Base-by-base conservation (phyloP, 805 yeast genomes). In the Candida sithepensis region DNA sequence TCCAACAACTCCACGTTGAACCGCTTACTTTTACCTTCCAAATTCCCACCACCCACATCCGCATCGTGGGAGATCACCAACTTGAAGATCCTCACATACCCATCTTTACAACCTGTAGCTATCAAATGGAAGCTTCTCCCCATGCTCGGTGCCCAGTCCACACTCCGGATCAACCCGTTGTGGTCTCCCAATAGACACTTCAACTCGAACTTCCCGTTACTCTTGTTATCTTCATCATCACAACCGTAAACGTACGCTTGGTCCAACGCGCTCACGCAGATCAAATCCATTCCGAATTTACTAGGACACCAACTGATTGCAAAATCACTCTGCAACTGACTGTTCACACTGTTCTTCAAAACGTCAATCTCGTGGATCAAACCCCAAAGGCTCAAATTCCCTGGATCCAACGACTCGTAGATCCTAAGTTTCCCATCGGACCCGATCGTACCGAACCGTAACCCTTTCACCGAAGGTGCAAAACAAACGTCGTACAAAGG, bases 91-190 rank as follows among this genome's bases (percentile, higher is more conserved):
- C 98, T 78, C 10, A 94, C 90, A 59, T 74, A 81, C 1, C 98
- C 99, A 64, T 94, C 99, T 64, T 90, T 90, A 63, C 96, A 90
- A 4, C 95, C 98, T 0, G 98, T 92, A 0, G 99, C 98, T 39
- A 94, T 74, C 42, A 91, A 70, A 57, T 92, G 96, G 63, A 81
- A 88, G 53, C 84, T 81, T 55, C 96, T 73, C 2, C 98, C 98
- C 85, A 91, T 88, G 0, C 95, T 81, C 2, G 98, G 97, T 0
- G 98, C 98, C 99, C 99, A 92, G 26, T 91, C 77, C 4, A 91
- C 88, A 16, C 90, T 85, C 59, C 98, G 74, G 30, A 92, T 88
- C 37, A 92, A 73, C 2, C 96, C 96, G 45, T 79, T 76, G 63
- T 91, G 97, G 36, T 89, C 97, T 2, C 90, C 86, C 21, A 92